phyloP scores from a whole-genome alignment of 176 grass and related monocot genomes.

The Areca catechu region DNA sequence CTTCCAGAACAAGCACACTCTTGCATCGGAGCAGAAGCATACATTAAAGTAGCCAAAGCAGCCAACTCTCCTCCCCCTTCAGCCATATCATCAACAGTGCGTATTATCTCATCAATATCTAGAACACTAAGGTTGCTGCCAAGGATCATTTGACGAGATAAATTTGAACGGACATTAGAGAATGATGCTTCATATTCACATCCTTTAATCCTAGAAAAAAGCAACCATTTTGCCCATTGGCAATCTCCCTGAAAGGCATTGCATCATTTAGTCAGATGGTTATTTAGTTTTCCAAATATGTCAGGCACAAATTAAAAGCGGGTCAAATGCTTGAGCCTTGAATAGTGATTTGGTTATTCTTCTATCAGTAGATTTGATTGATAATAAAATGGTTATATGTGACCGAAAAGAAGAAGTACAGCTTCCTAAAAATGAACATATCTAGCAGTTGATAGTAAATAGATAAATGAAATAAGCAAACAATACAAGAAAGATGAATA shows the following conservation, averaged over 20 bases:
- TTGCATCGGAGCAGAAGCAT: constrained; percentile 68
- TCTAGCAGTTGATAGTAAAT: too few species aligned
- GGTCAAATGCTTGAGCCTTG: too few species aligned
- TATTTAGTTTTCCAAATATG: too few species aligned
- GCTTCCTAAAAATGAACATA: too few species aligned
- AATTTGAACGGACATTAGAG: constrained; percentile 69
- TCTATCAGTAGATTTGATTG: too few species aligned
- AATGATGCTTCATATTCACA: constrained; percentile 85
- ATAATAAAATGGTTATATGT: too few species aligned
- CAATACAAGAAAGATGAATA: too few species aligned
- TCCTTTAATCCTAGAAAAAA: constrained; percentile 74
- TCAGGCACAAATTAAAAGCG: too few species aligned
- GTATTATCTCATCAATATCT: constrained; percentile 72
- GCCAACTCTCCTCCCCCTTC: constrained; percentile 73
- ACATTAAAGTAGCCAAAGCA: constrained; percentile 92
- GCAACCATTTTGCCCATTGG: constrained; percentile 87
- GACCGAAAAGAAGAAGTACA: too few species aligned
- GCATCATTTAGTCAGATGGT: constrained; percentile 11
- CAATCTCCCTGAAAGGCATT: constrained; percentile 65
- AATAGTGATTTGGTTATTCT: too few species aligned
- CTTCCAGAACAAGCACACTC: constrained; percentile 72
- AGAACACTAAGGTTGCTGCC: constrained; percentile 37
- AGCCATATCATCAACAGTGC: constrained; percentile 76
- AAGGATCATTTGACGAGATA: constrained; percentile 38
- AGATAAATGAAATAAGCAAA: too few species aligned